Percentiles rank a stretch among this genome's conserved stretches.
Conservation (phyloP, 1,284 basidiomycete genomes). For the Papiliotrema terrestris region DNA sequence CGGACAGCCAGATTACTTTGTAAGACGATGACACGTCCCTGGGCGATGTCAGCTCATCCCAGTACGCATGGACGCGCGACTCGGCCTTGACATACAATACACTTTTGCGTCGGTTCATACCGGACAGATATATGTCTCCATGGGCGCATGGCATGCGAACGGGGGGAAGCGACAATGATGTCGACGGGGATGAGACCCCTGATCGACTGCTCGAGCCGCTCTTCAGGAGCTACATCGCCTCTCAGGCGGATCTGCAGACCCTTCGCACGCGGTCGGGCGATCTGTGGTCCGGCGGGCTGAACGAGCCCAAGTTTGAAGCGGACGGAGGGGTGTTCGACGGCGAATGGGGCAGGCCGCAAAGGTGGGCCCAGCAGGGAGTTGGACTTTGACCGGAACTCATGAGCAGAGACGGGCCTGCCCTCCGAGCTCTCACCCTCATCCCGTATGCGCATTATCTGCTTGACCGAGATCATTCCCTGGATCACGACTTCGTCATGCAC, state of each 20-base stretch:
- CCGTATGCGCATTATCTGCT: conserved; percentile 50
- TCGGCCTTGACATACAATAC: conserved; percentile 44
- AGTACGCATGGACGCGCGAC: conserved; percentile 54
- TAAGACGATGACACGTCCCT: conserved; percentile 10
- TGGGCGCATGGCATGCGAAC: conserved; percentile 4
- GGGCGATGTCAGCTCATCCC: not conserved
- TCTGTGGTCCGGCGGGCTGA: conserved; percentile 51
- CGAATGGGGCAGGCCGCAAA: conserved; percentile 52
- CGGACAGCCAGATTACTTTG: conserved; percentile 51
- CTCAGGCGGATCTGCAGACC: conserved; percentile 48
- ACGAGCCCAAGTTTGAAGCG: conserved; percentile 56
- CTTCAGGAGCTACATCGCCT: conserved; percentile 36
- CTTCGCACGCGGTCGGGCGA: conserved; percentile 49
- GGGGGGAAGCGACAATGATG: not conserved
- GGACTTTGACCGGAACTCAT: not conserved
- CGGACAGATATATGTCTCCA: conserved; percentile 17
- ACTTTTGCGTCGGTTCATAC: conserved; percentile 34
- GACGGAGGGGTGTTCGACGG: conserved; percentile 47
- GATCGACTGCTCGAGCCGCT: conserved; percentile 29
- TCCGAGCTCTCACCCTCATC: conserved; percentile 49
- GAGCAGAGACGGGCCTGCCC: conserved; percentile 51
- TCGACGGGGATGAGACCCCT: not conserved
- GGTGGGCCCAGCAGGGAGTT: conserved; percentile 16
- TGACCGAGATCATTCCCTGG: conserved; percentile 35
- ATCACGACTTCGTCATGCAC: conserved; percentile 39